These are phyloP conservation scores for Neofusicoccum umdonicola DNA, from an alignment of 2,329 filamentous ascomycete genomes.

Conservation along the genomic window DNA sequence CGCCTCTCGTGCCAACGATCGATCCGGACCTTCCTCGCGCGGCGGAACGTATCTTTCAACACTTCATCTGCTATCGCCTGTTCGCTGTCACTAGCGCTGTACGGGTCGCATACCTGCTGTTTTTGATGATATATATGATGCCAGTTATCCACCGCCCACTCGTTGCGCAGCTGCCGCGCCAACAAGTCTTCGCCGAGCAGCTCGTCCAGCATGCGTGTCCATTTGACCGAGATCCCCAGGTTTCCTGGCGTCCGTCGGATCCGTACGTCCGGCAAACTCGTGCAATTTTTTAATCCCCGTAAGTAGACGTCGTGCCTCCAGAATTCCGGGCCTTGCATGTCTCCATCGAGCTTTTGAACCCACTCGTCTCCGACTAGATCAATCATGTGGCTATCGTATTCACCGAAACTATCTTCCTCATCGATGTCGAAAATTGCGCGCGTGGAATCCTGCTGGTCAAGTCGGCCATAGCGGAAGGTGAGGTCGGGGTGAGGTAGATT, in stretches of 20 bases:
- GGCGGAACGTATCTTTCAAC: neutral
- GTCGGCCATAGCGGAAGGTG: neutral
- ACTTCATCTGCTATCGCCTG: neutral
- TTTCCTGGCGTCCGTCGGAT: neutral
- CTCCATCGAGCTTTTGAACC: too few relatives aligned
- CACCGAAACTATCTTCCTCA: too few relatives aligned
- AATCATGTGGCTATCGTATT: too few relatives aligned
- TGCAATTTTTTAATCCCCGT: neutral
- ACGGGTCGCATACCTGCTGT: neutral
- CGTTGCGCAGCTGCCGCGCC: neutral
- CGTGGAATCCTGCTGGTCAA: too few relatives aligned
- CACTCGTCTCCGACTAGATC: too few relatives aligned
- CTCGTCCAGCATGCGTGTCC: neutral
- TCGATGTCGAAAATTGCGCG: too few relatives aligned
- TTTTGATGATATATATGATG: too few relatives aligned
- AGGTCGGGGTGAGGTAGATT: neutral
- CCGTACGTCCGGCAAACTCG: neutral
- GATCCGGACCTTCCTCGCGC: neutral
- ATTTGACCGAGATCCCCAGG: neutral
- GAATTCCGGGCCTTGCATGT: too few relatives aligned
- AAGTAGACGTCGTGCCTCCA: neutral
- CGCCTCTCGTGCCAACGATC: neutral
- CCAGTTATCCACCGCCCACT: neutral
- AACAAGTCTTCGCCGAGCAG: neutral
- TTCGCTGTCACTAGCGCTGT: neutral